Percentiles rank a stretch among this genome's conserved stretches.
Evolutionary conservation across 768 basidiomycete species (phyloP).

Genomic region (Lepiota brunneoincarnata): DNA sequence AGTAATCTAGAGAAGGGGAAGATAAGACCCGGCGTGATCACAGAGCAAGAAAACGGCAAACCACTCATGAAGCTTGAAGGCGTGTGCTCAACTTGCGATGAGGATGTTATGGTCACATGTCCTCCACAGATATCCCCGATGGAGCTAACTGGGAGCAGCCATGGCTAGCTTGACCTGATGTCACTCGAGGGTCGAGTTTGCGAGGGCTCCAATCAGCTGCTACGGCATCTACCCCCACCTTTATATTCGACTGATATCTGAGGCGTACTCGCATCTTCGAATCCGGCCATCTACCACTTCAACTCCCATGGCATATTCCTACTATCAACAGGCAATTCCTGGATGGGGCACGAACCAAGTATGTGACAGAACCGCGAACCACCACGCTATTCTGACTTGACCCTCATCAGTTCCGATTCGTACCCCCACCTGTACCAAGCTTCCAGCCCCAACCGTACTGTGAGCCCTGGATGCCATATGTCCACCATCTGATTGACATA

Average conservation of each 20-base stretch:
- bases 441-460: constrained; percentile 54
- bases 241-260: no score
- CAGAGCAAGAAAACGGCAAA: constrained; percentile 9
- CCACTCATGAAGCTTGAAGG: constrained; percentile 9
- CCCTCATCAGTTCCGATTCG: constrained; percentile 35
- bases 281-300: background rate
- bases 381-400: background rate
- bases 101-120: background rate
- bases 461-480: constrained; percentile 27
- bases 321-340: constrained; percentile 41
- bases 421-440: constrained; percentile 35
- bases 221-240: no score
- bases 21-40: constrained; percentile 13
- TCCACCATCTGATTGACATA: background rate
- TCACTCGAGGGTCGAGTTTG: no score
- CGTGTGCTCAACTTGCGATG: background rate
- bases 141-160: no score
- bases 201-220: no score
- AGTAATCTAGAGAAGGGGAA: constrained; percentile 52
- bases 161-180: background rate
- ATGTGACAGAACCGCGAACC: constrained; percentile 5
- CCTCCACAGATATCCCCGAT: background rate
- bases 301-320: constrained; percentile 36
- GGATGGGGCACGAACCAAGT: constrained; percentile 51
- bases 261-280: no score